Conservation (phyloP, 345 rosid genomes). For the Salix koriyanagi region DNA sequence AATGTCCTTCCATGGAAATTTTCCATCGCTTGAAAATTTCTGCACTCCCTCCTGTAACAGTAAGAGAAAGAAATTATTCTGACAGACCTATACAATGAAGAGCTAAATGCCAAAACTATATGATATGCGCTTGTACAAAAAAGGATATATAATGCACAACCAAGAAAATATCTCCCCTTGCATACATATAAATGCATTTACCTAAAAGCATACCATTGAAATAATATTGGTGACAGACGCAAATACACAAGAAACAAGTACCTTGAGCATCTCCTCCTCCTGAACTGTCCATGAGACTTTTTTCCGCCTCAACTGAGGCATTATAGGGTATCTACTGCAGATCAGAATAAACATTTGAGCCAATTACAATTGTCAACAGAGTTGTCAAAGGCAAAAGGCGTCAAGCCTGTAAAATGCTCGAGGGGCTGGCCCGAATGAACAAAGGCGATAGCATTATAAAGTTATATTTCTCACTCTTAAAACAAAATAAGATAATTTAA, state of each 20-base stretch:
- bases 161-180: background rate
- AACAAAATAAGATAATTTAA: no score
- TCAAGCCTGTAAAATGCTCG: no score
- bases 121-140: background rate
- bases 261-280: constrained; percentile 45
- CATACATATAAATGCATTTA: background rate
- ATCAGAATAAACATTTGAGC: background rate
- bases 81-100: background rate
- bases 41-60: constrained; percentile 35
- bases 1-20: constrained; percentile 39
- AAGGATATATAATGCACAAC: background rate
- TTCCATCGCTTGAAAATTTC: constrained; percentile 26
- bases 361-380: background rate
- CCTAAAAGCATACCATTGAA: background rate
- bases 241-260: constrained; percentile 5
- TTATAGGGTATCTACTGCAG: constrained; percentile 29
- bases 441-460: no score
- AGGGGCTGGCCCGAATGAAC: no score
- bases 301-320: constrained; percentile 30
- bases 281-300: constrained; percentile 36
- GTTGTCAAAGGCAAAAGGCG: no score
- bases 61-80: background rate
- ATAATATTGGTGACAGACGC: background rate
- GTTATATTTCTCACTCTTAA: no score
- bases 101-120: background rate